A percentile compares a stretch with the other conserved stretches of the same genome.
Evolutionary conservation across 345 rosid species (phyloP).

Genomic region (Camelina neglecta): DNA sequence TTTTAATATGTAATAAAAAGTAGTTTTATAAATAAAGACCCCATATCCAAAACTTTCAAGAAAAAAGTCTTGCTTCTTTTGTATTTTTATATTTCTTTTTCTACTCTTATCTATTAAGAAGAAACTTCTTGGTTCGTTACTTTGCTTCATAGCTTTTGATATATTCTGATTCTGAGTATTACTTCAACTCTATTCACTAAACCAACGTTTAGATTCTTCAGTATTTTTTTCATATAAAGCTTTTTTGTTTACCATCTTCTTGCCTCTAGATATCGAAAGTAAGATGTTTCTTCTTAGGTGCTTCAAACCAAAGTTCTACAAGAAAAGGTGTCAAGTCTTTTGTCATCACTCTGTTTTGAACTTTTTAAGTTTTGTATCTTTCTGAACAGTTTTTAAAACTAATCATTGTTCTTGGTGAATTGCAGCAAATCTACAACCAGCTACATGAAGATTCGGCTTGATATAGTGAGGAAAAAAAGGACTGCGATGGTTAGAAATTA

Average conservation of each 20-base stretch:
- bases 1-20: neutral
- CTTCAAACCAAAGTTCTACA: constrained; percentile 49
- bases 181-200: constrained; percentile 36
- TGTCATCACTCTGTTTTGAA: neutral
- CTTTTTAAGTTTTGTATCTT: neutral
- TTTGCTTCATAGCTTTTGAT: constrained; percentile 44
- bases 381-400: neutral
- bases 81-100: neutral
- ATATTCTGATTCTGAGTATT: constrained; percentile 37
- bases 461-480: constrained; percentile 64
- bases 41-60: neutral
- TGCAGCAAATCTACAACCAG: constrained; percentile 64
- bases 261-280: constrained; percentile 4
- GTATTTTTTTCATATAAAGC: constrained; percentile 9
- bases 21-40: constrained; percentile 15
- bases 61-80: constrained; percentile 33
- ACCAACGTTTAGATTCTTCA: constrained; percentile 34
- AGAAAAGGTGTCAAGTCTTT: constrained; percentile 28
- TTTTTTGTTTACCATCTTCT: neutral
- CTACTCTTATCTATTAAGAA: neutral
- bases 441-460: constrained; percentile 63
- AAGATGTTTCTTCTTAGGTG: constrained; percentile 32
- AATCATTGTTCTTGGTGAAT: constrained; percentile 7
- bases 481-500: constrained; percentile 54
- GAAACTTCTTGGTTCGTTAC: constrained; percentile 39